Percentiles rank a stretch among this genome's conserved stretches.
Evolutionary conservation across 75 land plant species (phyloP).

Genomic region (Sequoia sempervirens): DNA sequence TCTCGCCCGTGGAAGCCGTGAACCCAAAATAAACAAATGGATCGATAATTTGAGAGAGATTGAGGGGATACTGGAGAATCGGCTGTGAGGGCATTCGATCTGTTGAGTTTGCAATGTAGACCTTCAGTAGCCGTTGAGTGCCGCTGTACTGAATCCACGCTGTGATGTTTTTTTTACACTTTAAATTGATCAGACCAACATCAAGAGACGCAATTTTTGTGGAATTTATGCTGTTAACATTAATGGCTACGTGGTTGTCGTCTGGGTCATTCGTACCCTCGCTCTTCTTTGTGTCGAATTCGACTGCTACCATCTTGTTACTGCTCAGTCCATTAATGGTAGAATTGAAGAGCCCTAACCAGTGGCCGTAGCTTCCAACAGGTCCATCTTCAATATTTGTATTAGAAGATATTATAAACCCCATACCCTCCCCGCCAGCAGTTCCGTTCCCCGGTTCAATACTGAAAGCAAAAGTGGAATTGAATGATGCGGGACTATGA

Average conservation of each 20-base stretch:
- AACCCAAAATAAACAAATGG: conserved; percentile 24
- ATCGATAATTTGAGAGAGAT: neutral
- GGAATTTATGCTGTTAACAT: conserved; percentile 19
- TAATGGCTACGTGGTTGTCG: conserved; percentile 32
- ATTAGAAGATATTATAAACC: conserved; percentile 38
- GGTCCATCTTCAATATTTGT: conserved; percentile 8
- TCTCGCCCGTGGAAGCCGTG: conserved; percentile 26
- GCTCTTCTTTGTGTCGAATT: conserved; percentile 7
- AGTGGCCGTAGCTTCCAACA: conserved; percentile 34
- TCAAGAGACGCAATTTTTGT: conserved; percentile 10
- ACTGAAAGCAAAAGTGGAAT: conserved; percentile 27
- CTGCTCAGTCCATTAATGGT: conserved; percentile 25
- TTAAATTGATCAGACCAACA: neutral
- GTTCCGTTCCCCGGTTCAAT: neutral
- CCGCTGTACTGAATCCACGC: conserved; percentile 35
- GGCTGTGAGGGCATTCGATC: conserved; percentile 16
- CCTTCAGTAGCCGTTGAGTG: neutral
- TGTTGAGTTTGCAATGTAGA: conserved; percentile 1
- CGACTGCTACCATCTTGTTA: conserved; percentile 31
- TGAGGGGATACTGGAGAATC: neutral
- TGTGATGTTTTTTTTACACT: conserved; percentile 4
- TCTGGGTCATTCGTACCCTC: conserved; percentile 11
- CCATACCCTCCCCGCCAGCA: conserved; percentile 43
- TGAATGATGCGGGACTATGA: conserved; percentile 30
- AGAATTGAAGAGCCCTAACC: conserved; percentile 55